phyloP scores from a whole-genome alignment of 164 flowering plant genomes.

The Stephania cephalantha region DNA sequence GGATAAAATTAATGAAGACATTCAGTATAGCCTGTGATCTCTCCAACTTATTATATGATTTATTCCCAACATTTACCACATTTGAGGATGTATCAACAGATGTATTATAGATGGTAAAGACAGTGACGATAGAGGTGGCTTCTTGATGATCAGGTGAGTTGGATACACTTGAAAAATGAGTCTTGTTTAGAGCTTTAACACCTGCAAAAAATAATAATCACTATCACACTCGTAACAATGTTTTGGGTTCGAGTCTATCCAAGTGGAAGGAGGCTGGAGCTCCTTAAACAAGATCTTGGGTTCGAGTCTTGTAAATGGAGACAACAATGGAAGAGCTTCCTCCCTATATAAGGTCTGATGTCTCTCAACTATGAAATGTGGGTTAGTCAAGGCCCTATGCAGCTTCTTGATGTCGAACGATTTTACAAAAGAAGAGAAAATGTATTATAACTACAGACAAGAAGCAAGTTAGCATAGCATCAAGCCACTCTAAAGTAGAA shows the following conservation, averaged over 20 bases:
- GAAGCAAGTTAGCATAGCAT: too few relatives aligned
- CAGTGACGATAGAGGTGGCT: constrained; percentile 55
- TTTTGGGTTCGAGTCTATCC: too few relatives aligned
- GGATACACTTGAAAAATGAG: constrained; percentile 28
- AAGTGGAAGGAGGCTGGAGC: too few relatives aligned
- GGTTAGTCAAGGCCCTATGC: too few relatives aligned
- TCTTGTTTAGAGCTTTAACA: constrained; percentile 62
- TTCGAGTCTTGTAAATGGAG: too few relatives aligned
- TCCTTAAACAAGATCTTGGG: too few relatives aligned
- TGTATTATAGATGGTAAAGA: constrained; percentile 62
- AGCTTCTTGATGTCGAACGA: too few relatives aligned
- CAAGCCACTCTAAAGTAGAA: too few relatives aligned
- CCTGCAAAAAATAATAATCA: constrained; percentile 37
- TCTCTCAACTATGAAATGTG: too few relatives aligned
- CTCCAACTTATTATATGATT: constrained; percentile 60
- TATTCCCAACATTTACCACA: constrained; percentile 58
- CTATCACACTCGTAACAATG: neutral
- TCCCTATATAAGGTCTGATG: too few relatives aligned
- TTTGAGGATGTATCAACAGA: constrained; percentile 33
- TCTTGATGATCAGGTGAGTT: constrained; percentile 21
- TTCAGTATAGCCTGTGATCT: constrained; percentile 75
- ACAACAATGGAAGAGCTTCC: too few relatives aligned
- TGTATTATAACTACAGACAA: neutral
- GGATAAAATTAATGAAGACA: constrained; percentile 70
- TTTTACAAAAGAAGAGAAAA: neutral